Percentiles rank a stretch among this genome's conserved stretches.
These are phyloP conservation scores for Senna tora DNA, from an alignment of 306 rosid species.

Conservation along the genomic window DNA sequence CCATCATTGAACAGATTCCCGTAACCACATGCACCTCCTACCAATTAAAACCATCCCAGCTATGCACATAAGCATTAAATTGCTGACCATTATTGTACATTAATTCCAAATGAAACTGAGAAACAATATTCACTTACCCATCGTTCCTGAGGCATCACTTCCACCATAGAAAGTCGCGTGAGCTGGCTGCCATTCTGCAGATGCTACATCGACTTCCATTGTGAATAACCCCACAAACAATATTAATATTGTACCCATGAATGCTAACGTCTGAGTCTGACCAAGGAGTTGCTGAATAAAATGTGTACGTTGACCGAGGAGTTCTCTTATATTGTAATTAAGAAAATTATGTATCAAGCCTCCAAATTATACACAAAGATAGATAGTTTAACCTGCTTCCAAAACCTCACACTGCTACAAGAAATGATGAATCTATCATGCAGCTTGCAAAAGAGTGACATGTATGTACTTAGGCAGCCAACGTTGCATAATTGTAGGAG, in stretches of 20 bases:
- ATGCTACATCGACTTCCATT: slow-evolving; percentile 38
- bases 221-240: slow-evolving; percentile 36
- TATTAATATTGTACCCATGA: slow-evolving; percentile 16
- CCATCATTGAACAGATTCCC: slow-evolving; percentile 52
- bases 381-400: slow-evolving; percentile 48
- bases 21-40: slow-evolving; percentile 83
- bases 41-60: not conserved
- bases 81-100: not conserved
- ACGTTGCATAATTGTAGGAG: no score
- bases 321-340: not conserved
- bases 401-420: slow-evolving; percentile 55
- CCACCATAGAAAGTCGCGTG: slow-evolving; percentile 68
- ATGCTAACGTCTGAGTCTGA: not conserved
- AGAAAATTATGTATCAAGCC: not conserved
- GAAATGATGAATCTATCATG: not conserved
- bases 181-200: slow-evolving; percentile 51
- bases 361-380: slow-evolving; percentile 23
- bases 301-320: slow-evolving; percentile 24
- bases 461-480: no score
- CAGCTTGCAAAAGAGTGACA: not conserved
- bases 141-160: slow-evolving; percentile 70
- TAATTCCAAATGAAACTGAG: not conserved
- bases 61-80: not conserved
- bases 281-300: not conserved
- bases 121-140: slow-evolving; percentile 45